Evolutionary conservation across 1,139 yeast species (phyloP).

Genomic region (Casaregolazyma suthepensis): DNA sequence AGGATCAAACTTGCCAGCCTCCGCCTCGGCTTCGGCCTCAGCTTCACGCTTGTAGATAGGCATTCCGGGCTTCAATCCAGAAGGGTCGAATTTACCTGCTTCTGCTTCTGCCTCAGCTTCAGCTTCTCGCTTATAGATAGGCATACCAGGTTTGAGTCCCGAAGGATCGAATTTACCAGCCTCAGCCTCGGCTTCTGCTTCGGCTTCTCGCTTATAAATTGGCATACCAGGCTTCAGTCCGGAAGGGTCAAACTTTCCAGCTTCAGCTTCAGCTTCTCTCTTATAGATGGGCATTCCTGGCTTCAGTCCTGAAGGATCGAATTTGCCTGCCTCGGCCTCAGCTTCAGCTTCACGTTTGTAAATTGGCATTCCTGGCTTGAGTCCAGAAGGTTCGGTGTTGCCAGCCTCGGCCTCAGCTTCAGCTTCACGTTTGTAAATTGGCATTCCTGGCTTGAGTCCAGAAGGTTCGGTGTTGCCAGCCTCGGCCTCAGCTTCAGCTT

Average conservation of each 20-base stretch:
- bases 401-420: conserved; percentile 9
- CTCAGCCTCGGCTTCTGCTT: conserved; percentile 12
- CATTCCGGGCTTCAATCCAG: conserved; percentile 10
- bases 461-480: neutral
- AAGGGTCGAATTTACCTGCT: neutral
- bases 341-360: conserved; percentile 13
- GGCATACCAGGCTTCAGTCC: conserved; percentile 14
- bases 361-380: conserved; percentile 11
- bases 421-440: conserved; percentile 12
- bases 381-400: neutral
- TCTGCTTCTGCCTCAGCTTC: conserved; percentile 11
- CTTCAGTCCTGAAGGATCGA: neutral
- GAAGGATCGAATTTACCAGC: neutral
- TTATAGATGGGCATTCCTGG: conserved; percentile 15
- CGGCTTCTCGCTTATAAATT: conserved; percentile 12
- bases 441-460: conserved; percentile 12
- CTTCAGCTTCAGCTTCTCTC: conserved; percentile 13
- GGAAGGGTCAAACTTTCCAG: neutral
- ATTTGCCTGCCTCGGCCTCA: conserved; percentile 4
- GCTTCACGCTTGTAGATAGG: conserved; percentile 13
- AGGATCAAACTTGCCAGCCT: neutral
- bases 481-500: conserved; percentile 11
- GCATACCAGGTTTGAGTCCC: conserved; percentile 12
- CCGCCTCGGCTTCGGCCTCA: conserved; percentile 13
- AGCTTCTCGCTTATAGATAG: conserved; percentile 14